Evolutionary conservation across 768 basidiomycete species (phyloP).

Genomic region (Amanita exitialis): DNA sequence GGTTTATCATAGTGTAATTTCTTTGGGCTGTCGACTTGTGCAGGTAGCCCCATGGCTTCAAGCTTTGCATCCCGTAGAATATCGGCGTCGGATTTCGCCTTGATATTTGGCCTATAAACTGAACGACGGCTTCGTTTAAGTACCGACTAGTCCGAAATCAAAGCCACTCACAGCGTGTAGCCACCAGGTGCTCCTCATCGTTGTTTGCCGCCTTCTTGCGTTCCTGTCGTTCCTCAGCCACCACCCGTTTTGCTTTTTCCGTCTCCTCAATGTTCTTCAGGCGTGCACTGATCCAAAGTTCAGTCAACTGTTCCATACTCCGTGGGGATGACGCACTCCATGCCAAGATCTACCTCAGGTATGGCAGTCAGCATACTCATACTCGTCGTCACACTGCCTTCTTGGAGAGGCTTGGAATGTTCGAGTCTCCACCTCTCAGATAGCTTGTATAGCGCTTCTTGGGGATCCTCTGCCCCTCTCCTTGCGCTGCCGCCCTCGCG

Average conservation of each 20-base stretch:
- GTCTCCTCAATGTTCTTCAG: constrained; percentile 96
- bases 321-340: constrained; percentile 67
- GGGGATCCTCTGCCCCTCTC: constrained; percentile 48
- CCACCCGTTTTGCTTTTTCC: constrained; percentile 87
- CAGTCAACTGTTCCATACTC: background rate
- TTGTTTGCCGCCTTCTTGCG: constrained; percentile 34
- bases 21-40: constrained; percentile 39
- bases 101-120: constrained; percentile 83
- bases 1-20: constrained; percentile 44
- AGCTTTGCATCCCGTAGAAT: constrained; percentile 83
- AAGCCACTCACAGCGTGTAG: constrained; percentile 70
- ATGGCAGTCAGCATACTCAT: constrained; percentile 96
- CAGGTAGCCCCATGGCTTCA: constrained; percentile 72
- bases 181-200: constrained; percentile 80
- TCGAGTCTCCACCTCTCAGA: constrained; percentile 57
- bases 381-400: constrained; percentile 90
- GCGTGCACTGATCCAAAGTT: constrained; percentile 45
- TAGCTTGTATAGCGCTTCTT: constrained; percentile 69
- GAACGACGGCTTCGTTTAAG: constrained; percentile 7
- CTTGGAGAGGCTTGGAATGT: constrained; percentile 56
- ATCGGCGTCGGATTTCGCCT: constrained; percentile 79
- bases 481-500: constrained; percentile 36
- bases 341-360: constrained; percentile 95
- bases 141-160: background rate
- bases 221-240: constrained; percentile 64